phyloP scores from a whole-genome alignment of 2,329 filamentous ascomycete species.

The Pseudohalonectria lignicola region DNA sequence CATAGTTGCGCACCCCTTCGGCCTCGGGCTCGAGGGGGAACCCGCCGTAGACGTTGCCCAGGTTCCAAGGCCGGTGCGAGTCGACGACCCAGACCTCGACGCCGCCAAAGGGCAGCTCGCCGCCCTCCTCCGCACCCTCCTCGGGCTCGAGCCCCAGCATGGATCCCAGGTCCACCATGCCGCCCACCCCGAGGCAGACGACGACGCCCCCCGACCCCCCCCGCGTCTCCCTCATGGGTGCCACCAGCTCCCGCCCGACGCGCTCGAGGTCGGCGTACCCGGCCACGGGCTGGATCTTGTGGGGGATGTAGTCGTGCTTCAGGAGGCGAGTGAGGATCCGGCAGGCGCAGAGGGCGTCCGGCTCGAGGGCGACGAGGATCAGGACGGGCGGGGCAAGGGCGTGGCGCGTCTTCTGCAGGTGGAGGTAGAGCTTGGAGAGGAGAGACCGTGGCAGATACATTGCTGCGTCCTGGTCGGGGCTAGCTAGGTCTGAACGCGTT shows the following conservation, averaged over 20 bases:
- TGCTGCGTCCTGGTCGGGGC: no score
- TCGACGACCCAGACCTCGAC: constrained; percentile 95
- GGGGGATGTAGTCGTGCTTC: constrained; percentile 93
- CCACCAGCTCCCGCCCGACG: constrained; percentile 67
- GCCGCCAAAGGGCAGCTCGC: constrained; percentile 49
- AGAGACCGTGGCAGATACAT: constrained; percentile 95
- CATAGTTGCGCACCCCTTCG: constrained; percentile 9
- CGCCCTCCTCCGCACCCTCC: constrained; percentile 41
- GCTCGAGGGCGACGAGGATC: constrained; percentile 85
- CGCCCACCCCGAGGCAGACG: constrained; percentile 85
- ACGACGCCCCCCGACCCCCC: constrained; percentile 84
- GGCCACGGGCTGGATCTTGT: constrained; percentile 91
- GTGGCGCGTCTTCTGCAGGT: constrained; percentile 77
- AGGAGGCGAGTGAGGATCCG: constrained; percentile 88
- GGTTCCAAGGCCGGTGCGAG: constrained; percentile 84
- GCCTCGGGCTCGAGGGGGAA: constrained; percentile 44
- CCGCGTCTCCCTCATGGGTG: constrained; percentile 73
- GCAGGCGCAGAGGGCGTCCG: constrained; percentile 90
- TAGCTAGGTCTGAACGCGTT: no score
- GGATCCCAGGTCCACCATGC: constrained; percentile 76
- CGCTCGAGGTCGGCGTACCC: constrained; percentile 84
- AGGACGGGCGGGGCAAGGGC: constrained; percentile 86
- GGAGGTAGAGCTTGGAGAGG: constrained; percentile 82
- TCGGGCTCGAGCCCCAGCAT: constrained; percentile 65
- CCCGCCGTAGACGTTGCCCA: constrained; percentile 85